Conservation (phyloP, 148 eudicot genomes). For the Fallopia convolvulus region DNA sequence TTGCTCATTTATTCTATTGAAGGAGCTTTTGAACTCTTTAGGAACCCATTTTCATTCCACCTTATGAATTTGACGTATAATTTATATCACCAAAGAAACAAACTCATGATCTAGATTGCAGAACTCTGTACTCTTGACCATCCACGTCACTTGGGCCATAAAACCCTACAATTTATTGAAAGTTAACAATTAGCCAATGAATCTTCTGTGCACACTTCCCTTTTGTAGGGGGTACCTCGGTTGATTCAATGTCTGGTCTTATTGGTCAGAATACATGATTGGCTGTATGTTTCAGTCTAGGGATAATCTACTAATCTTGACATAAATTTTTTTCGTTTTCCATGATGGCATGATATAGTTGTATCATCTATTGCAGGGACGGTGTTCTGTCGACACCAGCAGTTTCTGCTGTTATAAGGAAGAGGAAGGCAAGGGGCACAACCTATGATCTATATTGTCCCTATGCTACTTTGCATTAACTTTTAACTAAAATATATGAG, state of each 20-base stretch:
- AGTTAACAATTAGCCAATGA: not conserved
- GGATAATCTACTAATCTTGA: not conserved
- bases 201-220: not conserved
- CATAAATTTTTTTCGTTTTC: not conserved
- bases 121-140: not conserved
- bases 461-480: not conserved
- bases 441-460: not conserved
- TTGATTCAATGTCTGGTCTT: not conserved
- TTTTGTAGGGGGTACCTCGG: not conserved
- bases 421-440: constrained; percentile 56
- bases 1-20: not conserved
- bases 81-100: not conserved
- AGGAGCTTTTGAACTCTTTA: not conserved
- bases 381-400: constrained; percentile 95
- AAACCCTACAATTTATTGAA: not conserved
- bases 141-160: not conserved
- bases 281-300: not conserved
- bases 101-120: not conserved
- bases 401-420: constrained; percentile 95
- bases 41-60: not conserved
- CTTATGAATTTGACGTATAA: not conserved
- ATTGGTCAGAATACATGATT: not conserved
- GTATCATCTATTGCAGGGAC: constrained; percentile 49
- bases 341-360: not conserved
- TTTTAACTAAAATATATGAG: not conserved